phyloP scores from a whole-genome alignment of 2,329 filamentous ascomycete genomes.

The Amylocarpus encephaloides region DNA sequence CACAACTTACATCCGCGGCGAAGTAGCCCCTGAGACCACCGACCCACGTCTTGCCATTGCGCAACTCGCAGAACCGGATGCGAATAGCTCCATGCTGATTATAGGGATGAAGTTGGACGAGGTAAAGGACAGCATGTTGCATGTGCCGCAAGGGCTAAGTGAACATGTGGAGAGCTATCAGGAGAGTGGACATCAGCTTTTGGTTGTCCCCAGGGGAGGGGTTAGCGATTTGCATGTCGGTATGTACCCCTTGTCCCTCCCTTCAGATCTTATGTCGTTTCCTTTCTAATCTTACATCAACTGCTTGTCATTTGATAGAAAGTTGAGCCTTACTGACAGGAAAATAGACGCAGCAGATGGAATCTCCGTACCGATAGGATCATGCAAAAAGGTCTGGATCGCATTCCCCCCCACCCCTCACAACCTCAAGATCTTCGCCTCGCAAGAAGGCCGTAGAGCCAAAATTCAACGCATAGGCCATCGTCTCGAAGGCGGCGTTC shows the following conservation, averaged over 20 bases:
- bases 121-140: conserved; percentile 1
- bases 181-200: conserved; percentile 8
- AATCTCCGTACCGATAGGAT: conserved; percentile 8
- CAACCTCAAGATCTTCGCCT: conserved; percentile 9
- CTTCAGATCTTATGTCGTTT: too few species aligned
- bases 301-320: not conserved
- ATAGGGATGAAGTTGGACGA: not conserved
- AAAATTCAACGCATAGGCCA: conserved; percentile 8
- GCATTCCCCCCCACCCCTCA: conserved; percentile 12
- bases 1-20: conserved; percentile 5
- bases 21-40: not conserved
- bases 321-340: not conserved
- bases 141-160: not conserved
- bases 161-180: conserved; percentile 5
- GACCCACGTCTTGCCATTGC: conserved; percentile 10
- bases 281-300: too few species aligned
- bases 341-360: conserved; percentile 8
- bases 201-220: too few species aligned
- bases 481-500: conserved; percentile 11
- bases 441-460: conserved; percentile 3
- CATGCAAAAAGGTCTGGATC: conserved; percentile 12
- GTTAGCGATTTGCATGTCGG: conserved; percentile 11
- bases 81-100: not conserved
- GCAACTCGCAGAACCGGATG: conserved; percentile 6
- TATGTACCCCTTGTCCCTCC: not conserved